These are phyloP conservation scores for Fraxinus floribunda DNA, from an alignment of 305 asterid genomes.

Conservation along the genomic window DNA sequence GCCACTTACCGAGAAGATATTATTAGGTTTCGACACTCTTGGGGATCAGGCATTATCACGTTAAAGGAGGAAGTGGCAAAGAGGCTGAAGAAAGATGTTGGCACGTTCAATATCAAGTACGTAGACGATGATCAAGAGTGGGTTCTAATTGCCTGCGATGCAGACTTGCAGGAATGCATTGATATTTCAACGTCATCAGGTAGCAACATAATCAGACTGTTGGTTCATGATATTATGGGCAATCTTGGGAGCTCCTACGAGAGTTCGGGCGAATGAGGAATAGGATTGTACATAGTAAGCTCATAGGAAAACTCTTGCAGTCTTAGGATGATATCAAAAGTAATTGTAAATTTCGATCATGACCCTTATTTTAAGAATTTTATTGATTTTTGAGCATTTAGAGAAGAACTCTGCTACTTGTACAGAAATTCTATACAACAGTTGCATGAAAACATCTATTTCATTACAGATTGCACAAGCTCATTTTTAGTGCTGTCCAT, in stretches of 20 bases:
- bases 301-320: constrained; percentile 43
- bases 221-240: constrained; percentile 64
- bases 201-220: constrained; percentile 53
- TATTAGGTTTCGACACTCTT: constrained; percentile 62
- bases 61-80: constrained; percentile 75
- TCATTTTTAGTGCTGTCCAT: not conserved
- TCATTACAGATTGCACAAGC: not conserved
- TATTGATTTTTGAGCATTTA: not conserved
- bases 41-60: constrained; percentile 46
- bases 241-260: constrained; percentile 75
- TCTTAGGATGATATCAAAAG: constrained; percentile 37
- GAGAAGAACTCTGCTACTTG: not conserved
- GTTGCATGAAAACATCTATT: not conserved
- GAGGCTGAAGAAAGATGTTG: constrained; percentile 65
- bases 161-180: constrained; percentile 68
- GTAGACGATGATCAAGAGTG: constrained; percentile 86
- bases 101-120: constrained; percentile 74
- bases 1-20: constrained; percentile 74
- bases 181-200: constrained; percentile 59
- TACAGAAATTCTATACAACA: no score
- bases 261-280: constrained; percentile 65
- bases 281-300: constrained; percentile 33
- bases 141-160: constrained; percentile 71
- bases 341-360: constrained; percentile 43
- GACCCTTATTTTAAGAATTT: constrained; percentile 22